Evolutionary conservation across 2,329 filamentous ascomycete genomes (phyloP).

Genomic region (Kalaharituber pfeilii): DNA sequence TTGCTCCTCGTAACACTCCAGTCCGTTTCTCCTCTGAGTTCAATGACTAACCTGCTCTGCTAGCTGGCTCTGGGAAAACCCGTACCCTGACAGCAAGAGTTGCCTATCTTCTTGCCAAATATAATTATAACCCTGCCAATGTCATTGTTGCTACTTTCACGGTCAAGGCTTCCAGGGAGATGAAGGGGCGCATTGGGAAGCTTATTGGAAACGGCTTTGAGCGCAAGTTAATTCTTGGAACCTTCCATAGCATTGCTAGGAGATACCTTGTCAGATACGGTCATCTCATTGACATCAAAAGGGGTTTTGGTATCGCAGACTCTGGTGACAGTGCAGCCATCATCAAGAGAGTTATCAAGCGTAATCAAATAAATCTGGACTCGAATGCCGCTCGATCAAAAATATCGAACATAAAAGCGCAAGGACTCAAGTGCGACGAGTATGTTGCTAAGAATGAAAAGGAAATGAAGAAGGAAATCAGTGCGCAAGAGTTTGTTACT

Average conservation of each 20-base stretch:
- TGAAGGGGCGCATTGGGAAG: constrained; percentile 70
- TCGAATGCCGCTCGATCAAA: constrained; percentile 51
- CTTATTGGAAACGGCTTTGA: constrained; percentile 64
- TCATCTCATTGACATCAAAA: constrained; percentile 59
- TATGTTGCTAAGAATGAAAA: constrained; percentile 23
- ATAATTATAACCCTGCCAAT: constrained; percentile 55
- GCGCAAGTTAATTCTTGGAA: constrained; percentile 66
- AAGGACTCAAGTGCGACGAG: constrained; percentile 3
- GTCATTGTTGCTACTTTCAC: constrained; percentile 94
- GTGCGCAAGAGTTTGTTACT: constrained; percentile 41
- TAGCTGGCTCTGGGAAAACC: constrained; percentile 67
- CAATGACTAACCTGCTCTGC: constrained; percentile 18
- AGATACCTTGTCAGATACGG: constrained; percentile 73
- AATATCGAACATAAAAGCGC: constrained; percentile 49
- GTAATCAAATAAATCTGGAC: constrained; percentile 48
- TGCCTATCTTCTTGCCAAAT: constrained; percentile 46
- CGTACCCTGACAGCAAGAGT: constrained; percentile 88
- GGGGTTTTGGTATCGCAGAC: constrained; percentile 83
- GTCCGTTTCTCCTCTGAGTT: too few relatives aligned
- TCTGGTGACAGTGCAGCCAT: constrained; percentile 63
- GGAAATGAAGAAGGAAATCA: constrained; percentile 43
- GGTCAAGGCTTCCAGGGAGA: constrained; percentile 82
- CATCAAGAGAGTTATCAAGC: constrained; percentile 65
- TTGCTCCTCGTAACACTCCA: constrained; percentile 49
- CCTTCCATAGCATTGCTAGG: constrained; percentile 83